Percentiles rank a stretch among this genome's conserved stretches.
phyloP scores from a whole-genome alignment of 2,329 filamentous ascomycete genomes.

The Hirsutella rhossiliensis region DNA sequence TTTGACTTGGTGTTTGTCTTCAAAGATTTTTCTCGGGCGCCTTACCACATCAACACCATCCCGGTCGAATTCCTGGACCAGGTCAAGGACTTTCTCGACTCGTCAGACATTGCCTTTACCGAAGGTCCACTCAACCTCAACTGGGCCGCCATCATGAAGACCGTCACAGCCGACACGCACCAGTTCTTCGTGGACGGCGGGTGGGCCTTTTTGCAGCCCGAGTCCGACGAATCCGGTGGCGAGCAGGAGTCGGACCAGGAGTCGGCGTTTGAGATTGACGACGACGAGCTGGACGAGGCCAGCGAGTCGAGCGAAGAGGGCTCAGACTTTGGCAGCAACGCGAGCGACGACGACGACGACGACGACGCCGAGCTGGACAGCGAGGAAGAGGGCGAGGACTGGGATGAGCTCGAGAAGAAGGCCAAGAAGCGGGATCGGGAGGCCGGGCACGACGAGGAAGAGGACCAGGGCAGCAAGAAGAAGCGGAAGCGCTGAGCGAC shows the following conservation, averaged over 20 bases:
- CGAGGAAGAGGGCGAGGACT: conserved; percentile 75
- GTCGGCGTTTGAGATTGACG: conserved; percentile 81
- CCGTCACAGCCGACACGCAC: conserved; percentile 85
- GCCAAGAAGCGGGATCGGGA: conserved; percentile 77
- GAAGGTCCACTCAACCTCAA: conserved; percentile 96
- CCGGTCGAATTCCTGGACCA: conserved; percentile 89
- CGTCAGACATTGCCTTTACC: conserved; percentile 83
- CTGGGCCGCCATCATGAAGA: conserved; percentile 99
- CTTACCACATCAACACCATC: conserved; percentile 94
- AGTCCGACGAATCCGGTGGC: conserved; percentile 73
- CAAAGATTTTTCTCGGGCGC: conserved; percentile 88
- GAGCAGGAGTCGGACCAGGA: conserved; percentile 79
- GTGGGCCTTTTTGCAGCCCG: conserved; percentile 83
- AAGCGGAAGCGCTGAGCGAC: conserved; percentile 21
- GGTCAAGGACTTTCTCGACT: conserved; percentile 96
- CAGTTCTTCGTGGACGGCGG: conserved; percentile 92
- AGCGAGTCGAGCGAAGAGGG: conserved; percentile 71
- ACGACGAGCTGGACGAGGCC: conserved; percentile 73
- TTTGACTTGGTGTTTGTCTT: conserved; percentile 98
- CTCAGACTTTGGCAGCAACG: conserved; percentile 87
- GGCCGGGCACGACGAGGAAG: conserved; percentile 37
- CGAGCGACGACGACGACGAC: conserved; percentile 71
- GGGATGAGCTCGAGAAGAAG: conserved; percentile 91
- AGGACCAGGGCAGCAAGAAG: conserved; percentile 55
- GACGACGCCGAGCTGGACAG: conserved; percentile 45